Base-by-base conservation (phyloP, 371 early-diverging fungal species). In the Encephalitozoon intestinalis region DNA sequence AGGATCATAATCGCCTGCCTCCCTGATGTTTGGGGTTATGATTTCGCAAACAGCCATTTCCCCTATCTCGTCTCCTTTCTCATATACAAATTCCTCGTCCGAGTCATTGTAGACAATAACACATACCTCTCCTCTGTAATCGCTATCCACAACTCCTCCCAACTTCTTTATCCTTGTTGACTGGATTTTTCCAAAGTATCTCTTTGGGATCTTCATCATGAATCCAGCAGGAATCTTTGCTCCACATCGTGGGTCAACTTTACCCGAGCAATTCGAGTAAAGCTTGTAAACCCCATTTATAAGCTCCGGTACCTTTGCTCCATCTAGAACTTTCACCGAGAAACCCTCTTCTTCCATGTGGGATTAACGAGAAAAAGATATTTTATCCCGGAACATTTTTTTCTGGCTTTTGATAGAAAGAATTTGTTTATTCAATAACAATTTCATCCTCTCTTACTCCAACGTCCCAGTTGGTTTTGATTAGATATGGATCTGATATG, bases 401-500 rank as follows among this genome's bases (percentile, higher is more conserved):
- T 46, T 5, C 43, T 1, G 7, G 1, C 15, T 18, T 2, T n/a
- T 7, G 15, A 3, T 21, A 43, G 49, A 46, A 46, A 18, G 43
- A 46, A 21, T 58, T 67, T 37, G 41, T 72, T 72, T 72, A 72
- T 72, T 72, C 63, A 41, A 72, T 30, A 23, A 73, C 37, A 43
- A 70, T 75, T 30, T 75, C 75, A n/a, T 68, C 53, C 46, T 63
- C 75, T 31, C 31, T 54, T 15, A 40, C 1, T 1, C 69, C 96
- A 87, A 94, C 90, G 37, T 79, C 82, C 96, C 95, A 95, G 81
- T 95, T 91, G n/a, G 94, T 92, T 15, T 87, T 87, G 26, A 94
- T 87, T 44, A 86, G 78, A 86, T 92, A 92, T 67, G 95, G 92
- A 4, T 76, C 69, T 34, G 26, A 37, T 15, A 76, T 72, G 18